Evolutionary conservation across 2,329 filamentous ascomycete species (phyloP), one percentile per base, ranked within the genome.

Genomic region (Colletotrichum melonis): DNA sequence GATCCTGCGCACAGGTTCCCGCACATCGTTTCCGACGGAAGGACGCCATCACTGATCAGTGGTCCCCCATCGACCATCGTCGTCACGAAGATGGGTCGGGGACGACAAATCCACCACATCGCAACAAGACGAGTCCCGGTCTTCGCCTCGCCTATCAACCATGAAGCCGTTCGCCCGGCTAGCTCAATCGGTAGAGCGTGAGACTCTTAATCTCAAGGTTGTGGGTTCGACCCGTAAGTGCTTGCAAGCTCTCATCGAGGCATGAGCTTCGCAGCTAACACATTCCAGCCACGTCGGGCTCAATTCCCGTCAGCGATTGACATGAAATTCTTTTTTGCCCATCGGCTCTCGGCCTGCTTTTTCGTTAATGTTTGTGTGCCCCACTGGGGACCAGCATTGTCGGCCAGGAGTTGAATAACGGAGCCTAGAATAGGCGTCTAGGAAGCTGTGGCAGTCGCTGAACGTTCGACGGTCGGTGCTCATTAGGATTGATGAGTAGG

Each of bases 131-230:
- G 5, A 14, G 59, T 54, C 26, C 42, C 42, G 5, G 24, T n/a
- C 32, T 32, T 6, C 14, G 4, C 3, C 42, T 32, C 30, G 19
- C 49, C 26, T 14, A 57, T 19, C 19, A 57, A 56, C 49, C 46
- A 63, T 30, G 0, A 57, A 72, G 42, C 22, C 42, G 62, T 30
- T n/a, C 58, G 86, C 86, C 87, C 84, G 86, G 87, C 86, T 91
- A 91, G 89, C 89, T 91, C 89, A 90, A 91, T 91, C 88, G 88
- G 88, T 92, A 92, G 90, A 92, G 90, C 90, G 90, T 92, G 87
- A 91, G 90, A 92, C 90, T 92, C 90, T 89, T 89, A 89, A 88
- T 87, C 86, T 88, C 84, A 87, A 88, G 86, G 85, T 84, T 88
- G 85, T 84, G 85, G 85, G 88, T 89, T 88, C 86, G 86, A 87